A percentile compares a stretch with the other conserved stretches of the same genome.
Evolutionary conservation across 148 eudicot species (phyloP).

Genomic region (Vaccinium macrocarpon): DNA sequence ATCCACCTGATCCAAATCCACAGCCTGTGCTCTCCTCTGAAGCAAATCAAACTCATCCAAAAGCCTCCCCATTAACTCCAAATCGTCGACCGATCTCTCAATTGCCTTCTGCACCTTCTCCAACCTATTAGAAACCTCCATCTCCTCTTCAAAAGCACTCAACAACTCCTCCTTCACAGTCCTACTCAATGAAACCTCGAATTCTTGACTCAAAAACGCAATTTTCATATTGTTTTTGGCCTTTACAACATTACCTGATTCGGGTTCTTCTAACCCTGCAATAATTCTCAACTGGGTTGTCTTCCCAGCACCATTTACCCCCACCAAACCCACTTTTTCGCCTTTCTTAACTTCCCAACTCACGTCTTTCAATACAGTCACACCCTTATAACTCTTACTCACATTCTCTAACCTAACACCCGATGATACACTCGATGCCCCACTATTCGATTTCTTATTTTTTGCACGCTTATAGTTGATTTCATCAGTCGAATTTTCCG

Average conservation of each 20-base stretch:
- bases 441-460: constrained; percentile 43
- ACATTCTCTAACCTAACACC: constrained; percentile 87
- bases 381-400: constrained; percentile 76
- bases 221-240: constrained; percentile 80
- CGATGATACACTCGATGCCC: constrained; percentile 86
- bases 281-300: constrained; percentile 94
- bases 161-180: constrained; percentile 89
- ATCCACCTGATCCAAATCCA: constrained; percentile 75
- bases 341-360: constrained; percentile 97
- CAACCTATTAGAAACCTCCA: constrained; percentile 69
- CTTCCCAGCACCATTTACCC: constrained; percentile 97
- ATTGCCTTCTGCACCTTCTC: constrained; percentile 95
- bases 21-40: constrained; percentile 82
- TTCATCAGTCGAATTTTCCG: constrained; percentile 32
- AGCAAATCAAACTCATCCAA: constrained; percentile 92
- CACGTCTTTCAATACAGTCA: constrained; percentile 72
- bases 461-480: constrained; percentile 35
- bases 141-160: constrained; percentile 87
- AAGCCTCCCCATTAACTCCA: constrained; percentile 95
- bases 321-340: constrained; percentile 91
- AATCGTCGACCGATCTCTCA: constrained; percentile 76
- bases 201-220: constrained; percentile 90
- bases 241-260: constrained; percentile 88
- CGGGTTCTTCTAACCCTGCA: constrained; percentile 83
- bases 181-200: constrained; percentile 75